These are phyloP conservation scores for Narthecium ossifragum DNA, from an alignment of 106 monocot species.

Conservation along the genomic window DNA sequence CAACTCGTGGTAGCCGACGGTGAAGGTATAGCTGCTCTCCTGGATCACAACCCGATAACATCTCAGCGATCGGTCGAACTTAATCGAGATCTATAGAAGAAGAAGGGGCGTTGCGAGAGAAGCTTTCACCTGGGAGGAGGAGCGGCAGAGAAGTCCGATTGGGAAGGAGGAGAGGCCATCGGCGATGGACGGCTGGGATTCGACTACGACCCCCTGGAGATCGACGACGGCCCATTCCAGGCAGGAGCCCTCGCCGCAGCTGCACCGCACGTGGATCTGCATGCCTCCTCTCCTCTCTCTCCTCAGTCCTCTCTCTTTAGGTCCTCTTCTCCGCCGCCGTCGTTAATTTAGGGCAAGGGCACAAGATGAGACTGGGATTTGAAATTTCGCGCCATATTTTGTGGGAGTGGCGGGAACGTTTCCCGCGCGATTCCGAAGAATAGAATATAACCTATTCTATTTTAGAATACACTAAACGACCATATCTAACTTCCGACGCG, in stretches of 20 bases:
- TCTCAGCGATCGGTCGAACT: not conserved
- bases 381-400: too few species aligned
- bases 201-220: constrained; percentile 80
- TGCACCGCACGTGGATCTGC: constrained; percentile 76
- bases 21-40: constrained; percentile 58
- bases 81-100: not conserved
- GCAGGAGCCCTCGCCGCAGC: constrained; percentile 48
- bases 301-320: not conserved
- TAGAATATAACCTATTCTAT: too few species aligned
- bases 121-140: constrained; percentile 22
- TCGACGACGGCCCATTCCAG: constrained; percentile 89
- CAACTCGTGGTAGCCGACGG: constrained; percentile 88
- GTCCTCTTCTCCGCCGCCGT: too few species aligned
- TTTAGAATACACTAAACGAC: too few species aligned
- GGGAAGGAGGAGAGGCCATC: constrained; percentile 37
- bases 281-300: constrained; percentile 17
- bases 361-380: too few species aligned
- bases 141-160: constrained; percentile 81
- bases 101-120: not conserved
- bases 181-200: constrained; percentile 49
- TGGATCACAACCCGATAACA: not conserved
- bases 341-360: too few species aligned
- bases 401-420: too few species aligned
- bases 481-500: too few species aligned
- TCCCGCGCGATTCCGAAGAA: too few species aligned